phyloP scores from a whole-genome alignment of 176 grass and related monocot species.

The Oryza punctata region DNA sequence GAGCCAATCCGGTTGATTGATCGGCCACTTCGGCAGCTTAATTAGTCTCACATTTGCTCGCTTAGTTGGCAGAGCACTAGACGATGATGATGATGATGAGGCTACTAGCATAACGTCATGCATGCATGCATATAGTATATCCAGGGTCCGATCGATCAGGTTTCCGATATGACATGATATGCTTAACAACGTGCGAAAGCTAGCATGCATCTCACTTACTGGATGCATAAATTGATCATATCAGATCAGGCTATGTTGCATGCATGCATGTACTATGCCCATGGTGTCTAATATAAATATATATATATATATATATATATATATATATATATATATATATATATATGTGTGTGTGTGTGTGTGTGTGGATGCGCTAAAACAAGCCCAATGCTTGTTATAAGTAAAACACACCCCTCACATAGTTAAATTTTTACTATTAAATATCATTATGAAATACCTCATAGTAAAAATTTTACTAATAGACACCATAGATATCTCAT shows the following conservation, averaged over 20 bases:
- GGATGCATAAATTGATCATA: neutral
- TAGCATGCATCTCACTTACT: neutral
- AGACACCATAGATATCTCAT: too few relatives aligned
- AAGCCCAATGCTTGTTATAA: too few relatives aligned
- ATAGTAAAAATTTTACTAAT: too few relatives aligned
- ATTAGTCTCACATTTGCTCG: neutral
- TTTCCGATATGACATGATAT: neutral
- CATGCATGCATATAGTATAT: neutral
- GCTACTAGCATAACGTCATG: neutral
- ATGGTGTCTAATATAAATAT: neutral
- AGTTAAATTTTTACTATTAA: too few relatives aligned
- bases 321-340: too few relatives aligned
- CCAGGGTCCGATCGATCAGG: too few relatives aligned
- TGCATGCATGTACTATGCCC: neutral
- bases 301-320: too few relatives aligned
- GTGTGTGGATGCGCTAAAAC: too few relatives aligned
- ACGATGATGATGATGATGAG: neutral
- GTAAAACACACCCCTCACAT: too few relatives aligned
- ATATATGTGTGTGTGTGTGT: too few relatives aligned
- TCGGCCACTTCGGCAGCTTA: neutral
- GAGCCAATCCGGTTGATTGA: neutral
- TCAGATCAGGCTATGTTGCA: neutral
- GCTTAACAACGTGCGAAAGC: neutral
- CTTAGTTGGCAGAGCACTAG: slow-evolving; percentile 21
- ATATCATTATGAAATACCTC: too few relatives aligned